Evolutionary conservation across 208 protist genomes (phyloP).

Genomic region (Leishmania turanica): DNA sequence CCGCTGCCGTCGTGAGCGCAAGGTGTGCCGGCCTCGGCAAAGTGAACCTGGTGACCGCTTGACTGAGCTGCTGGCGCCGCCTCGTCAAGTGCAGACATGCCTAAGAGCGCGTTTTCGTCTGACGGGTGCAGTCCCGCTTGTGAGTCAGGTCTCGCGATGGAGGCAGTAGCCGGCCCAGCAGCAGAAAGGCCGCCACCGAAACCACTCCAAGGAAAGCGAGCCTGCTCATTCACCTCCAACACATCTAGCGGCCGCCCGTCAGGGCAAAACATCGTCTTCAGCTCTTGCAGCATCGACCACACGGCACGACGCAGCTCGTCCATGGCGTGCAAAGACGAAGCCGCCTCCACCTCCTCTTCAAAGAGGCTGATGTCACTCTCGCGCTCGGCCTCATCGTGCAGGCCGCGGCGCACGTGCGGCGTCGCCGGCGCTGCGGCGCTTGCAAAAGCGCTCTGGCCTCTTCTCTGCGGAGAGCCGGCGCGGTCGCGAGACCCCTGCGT

Average conservation of each 20-base stretch:
- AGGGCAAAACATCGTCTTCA: constrained; percentile 23
- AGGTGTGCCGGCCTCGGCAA: not conserved
- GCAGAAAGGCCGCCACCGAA: not conserved
- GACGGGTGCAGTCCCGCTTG: constrained; percentile 1
- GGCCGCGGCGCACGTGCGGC: not conserved
- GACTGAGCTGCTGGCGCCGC: not conserved
- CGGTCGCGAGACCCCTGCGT: not conserved
- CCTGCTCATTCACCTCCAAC: constrained; percentile 18
- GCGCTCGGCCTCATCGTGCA: constrained; percentile 12
- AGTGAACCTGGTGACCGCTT: not conserved
- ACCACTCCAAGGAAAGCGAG: constrained; percentile 2
- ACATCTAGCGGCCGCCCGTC: constrained; percentile 21
- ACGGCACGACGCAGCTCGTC: constrained; percentile 33
- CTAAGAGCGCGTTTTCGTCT: not conserved
- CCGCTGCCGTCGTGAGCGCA: constrained; percentile 1
- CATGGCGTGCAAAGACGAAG: constrained; percentile 16
- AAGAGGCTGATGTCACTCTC: constrained; percentile 6
- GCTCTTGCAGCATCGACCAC: constrained; percentile 34
- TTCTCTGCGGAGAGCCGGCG: not conserved
- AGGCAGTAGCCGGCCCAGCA: not conserved
- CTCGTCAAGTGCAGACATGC: not conserved
- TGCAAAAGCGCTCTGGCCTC: constrained; percentile 3
- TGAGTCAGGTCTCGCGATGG: not conserved
- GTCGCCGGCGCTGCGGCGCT: not conserved
- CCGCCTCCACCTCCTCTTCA: constrained; percentile 13